A percentile compares a stretch with the other conserved stretches of the same genome.
Evolutionary conservation across 164 flowering plant genomes (phyloP).

Genomic region (Santalum album): DNA sequence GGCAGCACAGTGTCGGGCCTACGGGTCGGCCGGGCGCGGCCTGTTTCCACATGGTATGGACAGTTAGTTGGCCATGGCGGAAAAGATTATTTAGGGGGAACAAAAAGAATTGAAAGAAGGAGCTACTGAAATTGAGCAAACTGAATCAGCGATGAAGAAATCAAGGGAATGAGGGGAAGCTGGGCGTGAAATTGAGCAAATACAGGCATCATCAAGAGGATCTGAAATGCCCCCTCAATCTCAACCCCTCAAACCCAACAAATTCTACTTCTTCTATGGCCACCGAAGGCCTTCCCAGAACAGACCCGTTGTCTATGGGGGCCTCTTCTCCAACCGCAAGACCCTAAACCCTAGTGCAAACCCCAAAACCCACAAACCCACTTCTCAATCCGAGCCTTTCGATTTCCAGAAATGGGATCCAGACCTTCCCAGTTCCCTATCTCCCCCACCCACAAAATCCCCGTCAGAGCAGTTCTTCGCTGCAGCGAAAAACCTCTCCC

Average conservation of each 20-base stretch:
- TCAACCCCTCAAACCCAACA: conserved; percentile 26
- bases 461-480: conserved; percentile 43
- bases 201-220: too few species aligned
- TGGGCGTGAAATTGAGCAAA: too few species aligned
- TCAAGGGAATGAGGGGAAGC: too few species aligned
- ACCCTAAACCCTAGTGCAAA: conserved; percentile 23
- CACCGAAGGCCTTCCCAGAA: conserved; percentile 78
- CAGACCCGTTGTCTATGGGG: conserved; percentile 74
- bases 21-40: too few species aligned
- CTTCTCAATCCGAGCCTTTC: conserved; percentile 16
- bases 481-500: conserved; percentile 51
- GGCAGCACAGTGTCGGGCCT: too few species aligned
- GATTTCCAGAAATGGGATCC: conserved; percentile 74
- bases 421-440: conserved; percentile 14
- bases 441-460: conserved; percentile 18
- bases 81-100: too few species aligned
- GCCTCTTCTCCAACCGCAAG: conserved; percentile 71
- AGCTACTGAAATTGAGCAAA: too few species aligned
- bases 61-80: too few species aligned
- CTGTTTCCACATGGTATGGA: too few species aligned
- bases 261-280: conserved; percentile 71
- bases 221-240: conserved; percentile 47
- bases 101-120: too few species aligned
- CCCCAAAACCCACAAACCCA: conserved; percentile 57
- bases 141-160: too few species aligned